Conservation (phyloP, 78 protist species). For the Emiliania huxleyi region DNA sequence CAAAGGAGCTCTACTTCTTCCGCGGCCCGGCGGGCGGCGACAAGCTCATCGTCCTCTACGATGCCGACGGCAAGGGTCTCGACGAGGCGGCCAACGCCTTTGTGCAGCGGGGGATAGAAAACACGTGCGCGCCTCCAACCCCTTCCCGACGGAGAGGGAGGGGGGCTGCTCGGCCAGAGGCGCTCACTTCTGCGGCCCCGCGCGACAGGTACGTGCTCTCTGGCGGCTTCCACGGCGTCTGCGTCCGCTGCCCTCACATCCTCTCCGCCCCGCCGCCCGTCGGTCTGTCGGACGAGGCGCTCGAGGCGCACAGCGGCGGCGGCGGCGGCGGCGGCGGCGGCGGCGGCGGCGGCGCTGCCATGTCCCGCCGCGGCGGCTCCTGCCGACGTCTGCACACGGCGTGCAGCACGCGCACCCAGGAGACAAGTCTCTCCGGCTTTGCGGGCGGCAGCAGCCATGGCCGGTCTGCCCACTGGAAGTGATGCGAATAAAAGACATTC, state of each 20-base stretch:
- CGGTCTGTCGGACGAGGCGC: background rate
- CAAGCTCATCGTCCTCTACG: slow-evolving; percentile 18
- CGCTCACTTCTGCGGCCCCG: no score
- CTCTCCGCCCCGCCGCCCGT: background rate
- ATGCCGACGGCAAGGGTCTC: background rate
- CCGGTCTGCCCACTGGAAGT: no score
- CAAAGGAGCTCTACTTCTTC: background rate
- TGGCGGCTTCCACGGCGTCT: background rate
- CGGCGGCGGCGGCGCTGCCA: background rate
- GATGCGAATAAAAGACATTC: no score
- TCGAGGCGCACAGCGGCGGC: background rate
- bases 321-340: background rate
- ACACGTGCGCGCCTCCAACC: no score
- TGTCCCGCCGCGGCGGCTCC: background rate
- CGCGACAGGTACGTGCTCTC: background rate
- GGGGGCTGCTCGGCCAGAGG: no score
- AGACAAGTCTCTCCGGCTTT: background rate
- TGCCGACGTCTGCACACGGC: background rate
- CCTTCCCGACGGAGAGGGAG: no score
- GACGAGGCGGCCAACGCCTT: background rate
- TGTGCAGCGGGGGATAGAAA: background rate
- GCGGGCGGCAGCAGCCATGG: no score
- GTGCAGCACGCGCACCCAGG: background rate
- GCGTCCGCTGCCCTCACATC: background rate
- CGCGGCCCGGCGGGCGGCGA: background rate